Evolutionary conservation across 495 filamentous ascomycete genomes (phyloP).

Genomic region (Antarctomyces pellizariae): DNA sequence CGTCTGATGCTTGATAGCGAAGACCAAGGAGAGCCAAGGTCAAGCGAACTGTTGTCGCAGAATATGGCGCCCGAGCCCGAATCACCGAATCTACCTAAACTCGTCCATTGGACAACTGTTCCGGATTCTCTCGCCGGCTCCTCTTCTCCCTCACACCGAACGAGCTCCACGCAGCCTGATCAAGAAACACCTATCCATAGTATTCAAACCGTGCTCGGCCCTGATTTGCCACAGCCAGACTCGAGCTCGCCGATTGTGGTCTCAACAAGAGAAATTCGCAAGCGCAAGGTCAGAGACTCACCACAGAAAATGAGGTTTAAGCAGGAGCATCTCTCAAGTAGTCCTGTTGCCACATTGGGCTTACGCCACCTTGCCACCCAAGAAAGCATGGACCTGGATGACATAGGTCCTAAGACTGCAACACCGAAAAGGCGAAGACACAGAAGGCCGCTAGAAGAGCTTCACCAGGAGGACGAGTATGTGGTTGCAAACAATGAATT

Average conservation of each 20-base stretch:
- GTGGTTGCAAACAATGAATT: neutral
- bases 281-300: neutral
- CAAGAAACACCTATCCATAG: slow-evolving; percentile 20
- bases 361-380: slow-evolving; percentile 15
- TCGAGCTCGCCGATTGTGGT: slow-evolving; percentile 2
- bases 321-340: slow-evolving; percentile 15
- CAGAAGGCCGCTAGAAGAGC: slow-evolving; percentile 2
- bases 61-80: too few species aligned
- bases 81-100: too few species aligned
- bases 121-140: too few species aligned
- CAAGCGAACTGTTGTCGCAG: too few species aligned
- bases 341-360: slow-evolving; percentile 11
- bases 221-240: too few species aligned
- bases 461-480: slow-evolving; percentile 2
- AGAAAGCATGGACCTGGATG: slow-evolving; percentile 54
- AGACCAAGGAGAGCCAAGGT: too few species aligned
- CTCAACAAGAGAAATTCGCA: neutral
- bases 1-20: too few species aligned
- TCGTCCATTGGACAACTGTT: too few species aligned
- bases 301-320: slow-evolving; percentile 15
- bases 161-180: too few species aligned
- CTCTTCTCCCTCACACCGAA: too few species aligned
- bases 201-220: slow-evolving; percentile 11
- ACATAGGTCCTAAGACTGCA: slow-evolving; percentile 31
- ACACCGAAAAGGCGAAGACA: slow-evolving; percentile 34